Conservation (phyloP, 345 rosid species). For the Durio zibethinus region DNA sequence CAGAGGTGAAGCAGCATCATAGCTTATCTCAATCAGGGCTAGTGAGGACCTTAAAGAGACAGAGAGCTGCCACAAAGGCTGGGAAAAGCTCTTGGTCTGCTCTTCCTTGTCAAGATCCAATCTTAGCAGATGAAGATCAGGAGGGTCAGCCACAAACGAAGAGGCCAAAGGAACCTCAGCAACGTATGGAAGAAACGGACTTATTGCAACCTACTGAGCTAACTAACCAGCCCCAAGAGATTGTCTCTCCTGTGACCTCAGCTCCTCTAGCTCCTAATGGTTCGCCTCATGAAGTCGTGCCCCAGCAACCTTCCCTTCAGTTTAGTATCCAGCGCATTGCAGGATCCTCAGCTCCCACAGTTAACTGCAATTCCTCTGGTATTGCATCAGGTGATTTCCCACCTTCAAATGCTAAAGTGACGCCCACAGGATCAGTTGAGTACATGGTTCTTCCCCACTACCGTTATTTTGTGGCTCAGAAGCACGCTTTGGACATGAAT, state of each 20-base stretch:
- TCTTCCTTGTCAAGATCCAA: not conserved
- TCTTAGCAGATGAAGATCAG: not conserved
- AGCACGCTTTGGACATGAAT: not conserved
- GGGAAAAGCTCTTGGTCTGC: not conserved
- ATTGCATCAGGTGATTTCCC: not conserved
- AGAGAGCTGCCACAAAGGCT: not conserved
- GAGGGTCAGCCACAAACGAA: not conserved
- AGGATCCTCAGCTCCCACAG: not conserved
- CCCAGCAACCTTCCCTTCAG: not conserved
- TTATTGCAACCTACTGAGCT: not conserved
- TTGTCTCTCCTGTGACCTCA: not conserved
- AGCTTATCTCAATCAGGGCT: slow-evolving; percentile 1
- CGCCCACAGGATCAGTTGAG: not conserved
- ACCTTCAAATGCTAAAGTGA: not conserved
- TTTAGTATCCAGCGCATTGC: too few species aligned
- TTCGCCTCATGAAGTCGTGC: not conserved
- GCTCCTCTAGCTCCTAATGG: not conserved
- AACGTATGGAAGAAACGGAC: not conserved
- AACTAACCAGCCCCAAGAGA: not conserved
- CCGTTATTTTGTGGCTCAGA: not conserved
- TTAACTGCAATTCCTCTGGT: not conserved
- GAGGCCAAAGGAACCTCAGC: not conserved
- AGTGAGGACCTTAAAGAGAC: not conserved
- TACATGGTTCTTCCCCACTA: not conserved
- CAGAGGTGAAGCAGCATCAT: not conserved